Base-by-base conservation (phyloP, 2,329 filamentous ascomycete genomes). In the Calonectria honghensis region DNA sequence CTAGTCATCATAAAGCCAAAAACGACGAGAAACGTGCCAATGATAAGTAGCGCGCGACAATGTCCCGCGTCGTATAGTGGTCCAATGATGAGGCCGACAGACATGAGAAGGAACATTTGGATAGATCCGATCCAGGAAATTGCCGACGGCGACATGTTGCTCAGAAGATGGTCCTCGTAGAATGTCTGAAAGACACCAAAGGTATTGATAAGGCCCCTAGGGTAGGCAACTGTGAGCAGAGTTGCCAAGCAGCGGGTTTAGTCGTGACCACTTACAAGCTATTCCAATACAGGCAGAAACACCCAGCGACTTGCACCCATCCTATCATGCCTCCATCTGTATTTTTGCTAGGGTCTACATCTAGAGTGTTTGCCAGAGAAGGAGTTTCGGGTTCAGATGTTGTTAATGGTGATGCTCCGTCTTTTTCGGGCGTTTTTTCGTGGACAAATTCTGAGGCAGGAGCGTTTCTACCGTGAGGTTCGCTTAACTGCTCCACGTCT, bases 51-150 rank as follows among this genome's bases (percentile, higher is more conserved):
- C 50, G 79, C 74, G 18, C 84, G 81, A 73, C 85, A 85, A 78
- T 87, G 82, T n/a, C 87, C 87, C 16, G 82, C 82, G 74, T 89
- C 87, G 73, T 85, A 86, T 0, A 87, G 76, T 2, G 85, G 85
- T 1, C 87, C 87, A 9, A 84, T 82, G 59, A 88, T 74, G 45
- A 85, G 79, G 32, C 86, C 86, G 20, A 84, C 80, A 41, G 87
- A 80, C 78, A 87, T 82, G 54, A 88, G 79, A 32, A 88, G 81
- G 48, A 85, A 85, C 9, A 81, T 81, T 73, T 88, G 87, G 13
- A 88, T 76, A 20, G 86, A 85, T 37, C 84, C 86, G 71, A 89
- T 87, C 86, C 87, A 88, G 6, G 86, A 87, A 52, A 89, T 88
- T 50, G 82, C 79, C 1, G 85, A 86, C 1, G 86, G 79, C 1